Evolutionary conservation across 202 grass and related monocot species (phyloP).

Genomic region (Cymbopogon flexuosus): DNA sequence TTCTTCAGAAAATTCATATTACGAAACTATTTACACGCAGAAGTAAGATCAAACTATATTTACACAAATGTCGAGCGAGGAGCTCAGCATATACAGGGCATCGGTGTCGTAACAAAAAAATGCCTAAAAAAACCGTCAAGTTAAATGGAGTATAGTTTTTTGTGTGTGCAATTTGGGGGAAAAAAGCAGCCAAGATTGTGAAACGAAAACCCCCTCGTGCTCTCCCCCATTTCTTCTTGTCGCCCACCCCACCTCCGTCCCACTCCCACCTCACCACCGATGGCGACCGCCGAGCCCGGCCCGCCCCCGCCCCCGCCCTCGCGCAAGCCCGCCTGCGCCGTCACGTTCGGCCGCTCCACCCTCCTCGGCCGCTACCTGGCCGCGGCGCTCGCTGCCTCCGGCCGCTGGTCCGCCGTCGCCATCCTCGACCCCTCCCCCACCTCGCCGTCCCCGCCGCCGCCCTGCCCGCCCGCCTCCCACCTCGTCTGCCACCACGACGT

Average conservation of each 20-base stretch:
- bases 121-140: too few species aligned
- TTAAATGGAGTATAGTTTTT: too few species aligned
- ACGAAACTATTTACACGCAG: not conserved
- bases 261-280: constrained; percentile 1
- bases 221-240: not conserved
- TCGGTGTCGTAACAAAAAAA: too few species aligned
- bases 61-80: not conserved
- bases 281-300: constrained; percentile 57
- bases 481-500: constrained; percentile 36
- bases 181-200: not conserved
- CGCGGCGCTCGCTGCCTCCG: constrained; percentile 49
- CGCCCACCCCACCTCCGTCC: not conserved
- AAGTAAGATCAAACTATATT: not conserved
- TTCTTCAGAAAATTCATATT: too few species aligned
- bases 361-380: constrained; percentile 62
- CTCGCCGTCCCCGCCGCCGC: not conserved
- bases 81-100: too few species aligned
- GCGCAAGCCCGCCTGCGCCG: constrained; percentile 42
- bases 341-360: constrained; percentile 64
- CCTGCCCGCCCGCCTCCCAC: not conserved
- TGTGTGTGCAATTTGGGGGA: too few species aligned
- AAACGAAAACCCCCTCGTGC: constrained; percentile 23
- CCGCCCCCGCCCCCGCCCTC: not conserved
- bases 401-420: constrained; percentile 49
- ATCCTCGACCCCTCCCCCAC: constrained; percentile 50